Conservation (phyloP, 305 asterid species). For the Vinca major region DNA sequence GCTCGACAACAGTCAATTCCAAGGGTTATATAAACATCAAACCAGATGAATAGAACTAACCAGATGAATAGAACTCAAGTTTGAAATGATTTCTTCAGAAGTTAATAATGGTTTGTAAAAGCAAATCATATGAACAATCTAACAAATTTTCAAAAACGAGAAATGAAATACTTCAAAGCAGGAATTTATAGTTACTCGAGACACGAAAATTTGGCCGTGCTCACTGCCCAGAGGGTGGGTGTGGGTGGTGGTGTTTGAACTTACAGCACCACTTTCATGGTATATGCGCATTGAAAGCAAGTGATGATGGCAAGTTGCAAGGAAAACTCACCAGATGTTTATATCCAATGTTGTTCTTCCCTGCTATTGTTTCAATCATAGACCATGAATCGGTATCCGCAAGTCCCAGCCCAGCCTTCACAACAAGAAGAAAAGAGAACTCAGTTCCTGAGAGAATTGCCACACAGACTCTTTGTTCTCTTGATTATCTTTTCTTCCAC, state of each 20-base stretch:
- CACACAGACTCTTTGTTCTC: neutral
- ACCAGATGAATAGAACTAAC: too few species aligned
- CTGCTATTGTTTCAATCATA: slow-evolving; percentile 84
- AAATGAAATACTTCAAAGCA: neutral
- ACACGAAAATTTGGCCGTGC: neutral
- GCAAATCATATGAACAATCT: neutral
- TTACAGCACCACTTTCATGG: neutral
- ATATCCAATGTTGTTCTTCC: slow-evolving; percentile 77
- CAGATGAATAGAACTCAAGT: neutral
- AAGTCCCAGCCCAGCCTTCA: slow-evolving; percentile 85
- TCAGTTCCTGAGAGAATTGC: neutral
- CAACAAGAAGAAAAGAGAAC: slow-evolving; percentile 25
- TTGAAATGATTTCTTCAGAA: neutral
- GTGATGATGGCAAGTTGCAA: neutral
- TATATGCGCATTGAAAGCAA: neutral
- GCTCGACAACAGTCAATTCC: too few species aligned
- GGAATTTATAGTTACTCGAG: neutral
- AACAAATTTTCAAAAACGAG: neutral
- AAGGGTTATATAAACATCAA: too few species aligned
- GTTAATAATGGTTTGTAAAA: neutral
- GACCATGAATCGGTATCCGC: slow-evolving; percentile 81
- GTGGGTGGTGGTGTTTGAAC: neutral
- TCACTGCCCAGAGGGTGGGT: neutral
- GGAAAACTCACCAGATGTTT: slow-evolving; percentile 67
- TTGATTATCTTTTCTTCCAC: neutral